Evolutionary conservation across 108 stramenopile species (phyloP).

Genomic region (Fragilaria radians): DNA sequence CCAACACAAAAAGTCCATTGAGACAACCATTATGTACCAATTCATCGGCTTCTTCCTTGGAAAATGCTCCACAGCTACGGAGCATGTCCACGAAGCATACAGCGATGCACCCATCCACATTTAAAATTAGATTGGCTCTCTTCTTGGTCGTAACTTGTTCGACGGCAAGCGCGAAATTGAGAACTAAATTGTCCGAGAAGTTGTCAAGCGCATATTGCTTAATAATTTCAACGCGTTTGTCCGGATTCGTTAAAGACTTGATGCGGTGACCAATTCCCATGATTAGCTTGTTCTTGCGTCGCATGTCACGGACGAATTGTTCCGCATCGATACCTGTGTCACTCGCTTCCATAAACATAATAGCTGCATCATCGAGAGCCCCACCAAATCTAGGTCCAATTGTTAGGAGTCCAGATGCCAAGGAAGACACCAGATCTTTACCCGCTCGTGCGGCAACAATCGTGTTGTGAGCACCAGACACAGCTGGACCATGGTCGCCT

Average conservation of each 20-base stretch:
- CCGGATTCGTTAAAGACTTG: conserved; percentile 79
- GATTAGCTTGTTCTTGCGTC: conserved; percentile 79
- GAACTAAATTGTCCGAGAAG: conserved; percentile 74
- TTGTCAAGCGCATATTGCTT: conserved; percentile 78
- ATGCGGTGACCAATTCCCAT: conserved; percentile 92
- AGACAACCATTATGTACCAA: conserved; percentile 82
- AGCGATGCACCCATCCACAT: conserved; percentile 93
- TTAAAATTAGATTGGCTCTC: conserved; percentile 83
- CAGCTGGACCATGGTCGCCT: conserved; percentile 82
- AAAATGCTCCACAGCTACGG: conserved; percentile 85
- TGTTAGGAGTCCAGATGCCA: conserved; percentile 78
- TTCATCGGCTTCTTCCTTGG: conserved; percentile 79
- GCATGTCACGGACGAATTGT: conserved; percentile 76
- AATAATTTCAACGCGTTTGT: conserved; percentile 83
- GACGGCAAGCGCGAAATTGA: conserved; percentile 82
- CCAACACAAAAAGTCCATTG: conserved; percentile 87
- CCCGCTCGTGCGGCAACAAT: conserved; percentile 89
- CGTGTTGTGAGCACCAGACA: conserved; percentile 88
- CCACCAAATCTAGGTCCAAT: conserved; percentile 93
- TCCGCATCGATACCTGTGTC: conserved; percentile 61
- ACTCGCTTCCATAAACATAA: conserved; percentile 65
- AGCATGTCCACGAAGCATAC: conserved; percentile 90
- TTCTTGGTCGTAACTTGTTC: conserved; percentile 89
- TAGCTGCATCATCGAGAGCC: conserved; percentile 79
- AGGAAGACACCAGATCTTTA: conserved; percentile 85